Evolutionary conservation across 805 yeast species (phyloP).

Genomic region (Ogataea trehaloabstinens): DNA sequence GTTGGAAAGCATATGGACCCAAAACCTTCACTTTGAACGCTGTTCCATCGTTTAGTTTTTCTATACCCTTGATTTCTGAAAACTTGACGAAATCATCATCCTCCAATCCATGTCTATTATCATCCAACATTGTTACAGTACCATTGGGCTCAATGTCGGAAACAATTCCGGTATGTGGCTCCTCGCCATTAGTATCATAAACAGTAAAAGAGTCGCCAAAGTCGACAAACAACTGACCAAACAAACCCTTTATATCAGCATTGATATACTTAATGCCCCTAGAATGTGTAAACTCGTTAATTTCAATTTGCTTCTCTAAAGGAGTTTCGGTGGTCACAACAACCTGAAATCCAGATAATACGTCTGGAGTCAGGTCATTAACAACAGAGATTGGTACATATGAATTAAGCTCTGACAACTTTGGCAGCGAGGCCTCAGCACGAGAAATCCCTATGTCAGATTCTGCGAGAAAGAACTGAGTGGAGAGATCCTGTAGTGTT

Average conservation of each 20-base stretch:
- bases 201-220: conserved; percentile 81
- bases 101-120: conserved; percentile 87
- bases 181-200: conserved; percentile 89
- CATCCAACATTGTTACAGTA: conserved; percentile 90
- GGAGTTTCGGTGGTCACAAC: conserved; percentile 78
- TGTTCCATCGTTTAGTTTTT: conserved; percentile 67
- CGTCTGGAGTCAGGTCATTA: conserved; percentile 50
- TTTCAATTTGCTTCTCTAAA: conserved; percentile 68
- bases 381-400: conserved; percentile 84
- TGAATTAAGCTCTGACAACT: conserved; percentile 77
- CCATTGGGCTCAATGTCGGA: conserved; percentile 87
- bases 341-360: conserved; percentile 65
- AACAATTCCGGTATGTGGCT: conserved; percentile 81
- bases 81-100: conserved; percentile 90
- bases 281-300: conserved; percentile 73
- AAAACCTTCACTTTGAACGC: conserved; percentile 76
- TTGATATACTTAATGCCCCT: conserved; percentile 75
- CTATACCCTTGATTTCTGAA: conserved; percentile 80
- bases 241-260: conserved; percentile 82
- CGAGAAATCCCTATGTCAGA: conserved; percentile 75
- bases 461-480: conserved; percentile 80
- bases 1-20: conserved; percentile 91
- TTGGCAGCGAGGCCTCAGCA: conserved; percentile 66
- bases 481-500: conserved; percentile 67
- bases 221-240: conserved; percentile 87